Evolutionary conservation across 345 rosid species (phyloP), one percentile per base, ranked within the genome.

Genomic region (Citrus reticulata): DNA sequence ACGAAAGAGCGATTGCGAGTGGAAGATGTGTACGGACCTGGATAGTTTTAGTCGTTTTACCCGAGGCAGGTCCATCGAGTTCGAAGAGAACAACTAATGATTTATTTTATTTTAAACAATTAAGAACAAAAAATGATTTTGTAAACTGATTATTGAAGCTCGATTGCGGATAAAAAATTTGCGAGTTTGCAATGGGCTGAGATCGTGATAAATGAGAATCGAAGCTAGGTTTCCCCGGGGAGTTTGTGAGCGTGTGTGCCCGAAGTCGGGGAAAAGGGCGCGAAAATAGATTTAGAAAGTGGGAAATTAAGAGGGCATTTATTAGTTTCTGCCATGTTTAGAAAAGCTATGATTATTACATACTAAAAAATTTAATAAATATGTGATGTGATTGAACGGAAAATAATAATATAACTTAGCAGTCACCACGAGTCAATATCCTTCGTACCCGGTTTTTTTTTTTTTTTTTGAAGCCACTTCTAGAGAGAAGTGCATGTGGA

Each of bases 1-100:
- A 30, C 20, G 46, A 27, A 49, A 42, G 49, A 13, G 42, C 29
- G 46, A 34, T 63, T 22, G 25, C 27, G 60, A 34, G 9, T 6
- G 27, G 19, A 20, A 19, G 57, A 67, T 17, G 66, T n/a, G 29
- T 59, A 74, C 46, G 14, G 58, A 88, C 91, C 89, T 83, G 27
- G 84, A 78, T 65, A 83, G 70, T 82, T 80, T 91, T 72, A 57
- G 93, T 54, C 93, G 93, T 72, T 91, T 91, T 4, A 84, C 85
- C 9, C 81, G 90, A 70, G 81, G 93, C 62, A 81, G 89, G 51
- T 75, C 84, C 93, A 90, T 90, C 1, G 68, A 64, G 57, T 9
- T n/a, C 59, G 22, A 4, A 39, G 11, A 73, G 17, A 37, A 60
- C 10, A 57, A 13, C 27, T 10, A 16, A 46, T 20, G 9, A 49